phyloP scores from a whole-genome alignment of 495 filamentous ascomycete species.

The Eremomyces bilateralis region DNA sequence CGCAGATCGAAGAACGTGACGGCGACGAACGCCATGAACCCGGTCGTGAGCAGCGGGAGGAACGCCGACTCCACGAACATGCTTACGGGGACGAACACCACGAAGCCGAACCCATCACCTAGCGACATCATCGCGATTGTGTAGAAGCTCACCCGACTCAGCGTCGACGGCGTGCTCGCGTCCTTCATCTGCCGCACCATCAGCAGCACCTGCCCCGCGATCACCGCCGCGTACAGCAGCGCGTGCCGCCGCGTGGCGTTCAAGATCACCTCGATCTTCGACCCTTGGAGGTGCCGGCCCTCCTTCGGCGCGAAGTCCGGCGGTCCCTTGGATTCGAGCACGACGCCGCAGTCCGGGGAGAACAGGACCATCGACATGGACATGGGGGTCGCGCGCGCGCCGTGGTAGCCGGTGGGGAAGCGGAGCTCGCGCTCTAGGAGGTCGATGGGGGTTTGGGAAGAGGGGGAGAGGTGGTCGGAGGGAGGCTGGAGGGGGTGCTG shows the following conservation, averaged over 20 bases:
- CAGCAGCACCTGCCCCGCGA: conserved; percentile 49
- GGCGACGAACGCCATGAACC: conserved; percentile 52
- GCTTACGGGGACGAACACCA: conserved; percentile 42
- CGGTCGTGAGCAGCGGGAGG: conserved; percentile 40
- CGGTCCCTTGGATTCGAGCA: conserved; percentile 71
- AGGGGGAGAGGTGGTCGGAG: conserved; percentile 7
- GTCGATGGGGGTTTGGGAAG: conserved; percentile 26
- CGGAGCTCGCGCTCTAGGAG: conserved; percentile 69
- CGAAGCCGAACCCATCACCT: conserved; percentile 48
- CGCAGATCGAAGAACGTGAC: conserved; percentile 56
- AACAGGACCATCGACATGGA: conserved; percentile 71
- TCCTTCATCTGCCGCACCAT: conserved; percentile 76
- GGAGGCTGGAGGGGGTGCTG: conserved; percentile 35
- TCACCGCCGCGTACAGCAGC: conserved; percentile 37
- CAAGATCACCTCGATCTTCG: conserved; percentile 57
- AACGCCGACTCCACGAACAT: conserved; percentile 42
- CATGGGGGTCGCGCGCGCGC: conserved; percentile 42
- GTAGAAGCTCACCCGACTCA: conserved; percentile 77
- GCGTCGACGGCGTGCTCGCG: conserved; percentile 79
- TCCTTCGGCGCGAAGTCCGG: conserved; percentile 45
- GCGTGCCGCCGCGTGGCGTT: conserved; percentile 43
- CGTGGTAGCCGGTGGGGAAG: conserved; percentile 60
- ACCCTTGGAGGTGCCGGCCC: conserved; percentile 45
- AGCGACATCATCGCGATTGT: conserved; percentile 70
- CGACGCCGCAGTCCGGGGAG: conserved; percentile 82